Percentiles rank a stretch among this genome's conserved stretches.
phyloP scores from a whole-genome alignment of 139 green algal species.

The Volvox africanus region DNA sequence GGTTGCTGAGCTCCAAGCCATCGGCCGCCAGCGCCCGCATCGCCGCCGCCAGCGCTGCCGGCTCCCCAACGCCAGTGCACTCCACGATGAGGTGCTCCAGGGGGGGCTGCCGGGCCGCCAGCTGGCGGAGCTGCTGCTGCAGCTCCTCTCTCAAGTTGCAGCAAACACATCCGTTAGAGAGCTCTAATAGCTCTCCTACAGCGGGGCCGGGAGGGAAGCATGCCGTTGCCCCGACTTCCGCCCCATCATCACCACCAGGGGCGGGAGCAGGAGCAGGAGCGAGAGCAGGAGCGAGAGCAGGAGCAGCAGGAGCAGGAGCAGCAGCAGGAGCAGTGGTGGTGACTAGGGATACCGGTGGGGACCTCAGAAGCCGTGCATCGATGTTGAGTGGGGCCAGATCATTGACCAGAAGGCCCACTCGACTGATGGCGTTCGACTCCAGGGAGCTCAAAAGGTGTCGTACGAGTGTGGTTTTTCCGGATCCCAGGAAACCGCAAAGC shows the following conservation, averaged over 20 bases:
- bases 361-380: conserved; percentile 74
- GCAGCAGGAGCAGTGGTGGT: neutral
- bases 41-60: conserved; percentile 64
- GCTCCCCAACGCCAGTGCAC: conserved; percentile 83
- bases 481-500: conserved; percentile 77
- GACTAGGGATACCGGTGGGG: neutral
- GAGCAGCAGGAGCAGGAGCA: neutral
- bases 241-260: too few species aligned
- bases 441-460: conserved; percentile 64
- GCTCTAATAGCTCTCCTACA: conserved; percentile 68
- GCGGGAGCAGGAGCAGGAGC: neutral
- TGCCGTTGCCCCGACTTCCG: too few species aligned
- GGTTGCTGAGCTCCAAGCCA: neutral
- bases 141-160: conserved; percentile 87
- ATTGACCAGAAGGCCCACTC: conserved; percentile 85
- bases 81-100: conserved; percentile 84
- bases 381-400: conserved; percentile 89
- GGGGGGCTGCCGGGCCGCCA: neutral
- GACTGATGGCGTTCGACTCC: conserved; percentile 4
- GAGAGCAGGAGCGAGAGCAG: neutral
- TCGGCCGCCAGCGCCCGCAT: conserved; percentile 45
- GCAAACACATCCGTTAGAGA: conserved; percentile 91
- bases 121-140: conserved; percentile 53
- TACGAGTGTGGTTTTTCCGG: conserved; percentile 86
- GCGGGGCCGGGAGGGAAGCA: conserved; percentile 55